Base-by-base conservation (phyloP, 768 basidiomycete genomes). In the Amanita phalloides region DNA sequence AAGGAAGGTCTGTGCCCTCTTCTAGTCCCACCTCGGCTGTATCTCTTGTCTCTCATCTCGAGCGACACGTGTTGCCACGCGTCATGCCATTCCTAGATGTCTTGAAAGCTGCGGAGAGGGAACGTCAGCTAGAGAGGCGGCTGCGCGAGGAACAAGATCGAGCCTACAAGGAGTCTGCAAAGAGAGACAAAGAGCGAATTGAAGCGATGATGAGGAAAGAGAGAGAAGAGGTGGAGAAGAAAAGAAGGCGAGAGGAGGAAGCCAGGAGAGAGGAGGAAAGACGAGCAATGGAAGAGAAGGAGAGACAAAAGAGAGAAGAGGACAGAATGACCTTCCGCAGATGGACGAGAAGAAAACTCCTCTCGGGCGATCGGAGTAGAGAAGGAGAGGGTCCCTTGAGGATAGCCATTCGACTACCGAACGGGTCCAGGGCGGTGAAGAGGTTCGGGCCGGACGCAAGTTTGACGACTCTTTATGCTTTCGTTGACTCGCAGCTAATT, bases 81-180 rank as follows among this genome's bases (percentile, higher is more conserved):
- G 83, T 91, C 3, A 68, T 64, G 0, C 82, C 93, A 0, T 90
- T 83, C 69, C 78, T 99, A 8, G 67, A 71, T 7, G 77, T 84
- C 14, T 70, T 90, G 49, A 75, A 70, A 13, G 61, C 73, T 0
- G 71, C 78, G 45, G 64, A 70, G 62, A 79, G 60, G 67, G 84
- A 56, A 20, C 67, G 70, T 1, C 73, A 74, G 33, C 68, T 66
- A 3, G 80, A 86, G 17, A 74, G 90, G 10, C 66, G 71, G 17
- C 61, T 92, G 17, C 75, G 92, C 10, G 85, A 82, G 25, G 85
- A 88, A 58, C 91, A 93, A 58, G 93, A 95, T 59, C 73, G 77
- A 7, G 88, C 89, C 1, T 90, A 90, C 63, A 68, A 69, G 36
- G 80, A 84, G 48, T 73, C 82, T 0, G 82, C 79, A 1, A 61